phyloP scores from a whole-genome alignment of 768 basidiomycete genomes.

The Pulveroboletus sp. region DNA sequence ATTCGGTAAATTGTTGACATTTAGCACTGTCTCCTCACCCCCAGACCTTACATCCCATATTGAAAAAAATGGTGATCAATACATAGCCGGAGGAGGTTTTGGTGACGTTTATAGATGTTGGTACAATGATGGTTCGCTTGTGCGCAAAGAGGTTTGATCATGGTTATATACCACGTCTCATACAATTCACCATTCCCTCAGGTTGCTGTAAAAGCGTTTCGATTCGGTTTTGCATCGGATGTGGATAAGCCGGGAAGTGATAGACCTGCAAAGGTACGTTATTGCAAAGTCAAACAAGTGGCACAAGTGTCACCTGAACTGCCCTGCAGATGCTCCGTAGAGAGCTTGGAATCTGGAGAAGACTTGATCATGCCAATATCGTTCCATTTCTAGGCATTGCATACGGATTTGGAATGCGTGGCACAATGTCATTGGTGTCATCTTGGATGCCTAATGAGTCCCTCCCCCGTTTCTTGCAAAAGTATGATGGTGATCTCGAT shows the following conservation, averaged over 20 bases:
- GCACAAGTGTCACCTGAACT: rapidly evolving
- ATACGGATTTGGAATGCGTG: conserved; percentile 22
- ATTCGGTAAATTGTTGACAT: too few relatives aligned
- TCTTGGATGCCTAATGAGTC: conserved; percentile 30
- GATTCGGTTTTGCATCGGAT: not conserved
- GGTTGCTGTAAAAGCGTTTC: conserved; percentile 5
- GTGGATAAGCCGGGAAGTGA: not conserved
- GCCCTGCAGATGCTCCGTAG: conserved; percentile 16
- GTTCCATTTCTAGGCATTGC: conserved; percentile 16
- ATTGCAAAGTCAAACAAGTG: too few relatives aligned
- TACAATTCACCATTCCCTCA: not conserved
- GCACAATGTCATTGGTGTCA: conserved; percentile 25
- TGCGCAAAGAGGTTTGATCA: not conserved
- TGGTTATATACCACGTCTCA: not conserved
- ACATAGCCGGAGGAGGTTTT: not conserved
- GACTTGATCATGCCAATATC: conserved; percentile 23
- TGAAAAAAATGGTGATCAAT: not conserved
- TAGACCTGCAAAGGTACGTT: not conserved
- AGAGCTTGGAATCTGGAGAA: conserved; percentile 29
- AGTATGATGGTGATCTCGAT: not conserved
- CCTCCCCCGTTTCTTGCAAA: conserved; percentile 16
- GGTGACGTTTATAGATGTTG: conserved; percentile 5
- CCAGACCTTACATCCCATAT: conserved; percentile 2
- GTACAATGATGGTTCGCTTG: not conserved
- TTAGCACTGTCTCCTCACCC: too few relatives aligned